phyloP scores from a whole-genome alignment of 768 basidiomycete species.

The Gautieria morchelliformis region DNA sequence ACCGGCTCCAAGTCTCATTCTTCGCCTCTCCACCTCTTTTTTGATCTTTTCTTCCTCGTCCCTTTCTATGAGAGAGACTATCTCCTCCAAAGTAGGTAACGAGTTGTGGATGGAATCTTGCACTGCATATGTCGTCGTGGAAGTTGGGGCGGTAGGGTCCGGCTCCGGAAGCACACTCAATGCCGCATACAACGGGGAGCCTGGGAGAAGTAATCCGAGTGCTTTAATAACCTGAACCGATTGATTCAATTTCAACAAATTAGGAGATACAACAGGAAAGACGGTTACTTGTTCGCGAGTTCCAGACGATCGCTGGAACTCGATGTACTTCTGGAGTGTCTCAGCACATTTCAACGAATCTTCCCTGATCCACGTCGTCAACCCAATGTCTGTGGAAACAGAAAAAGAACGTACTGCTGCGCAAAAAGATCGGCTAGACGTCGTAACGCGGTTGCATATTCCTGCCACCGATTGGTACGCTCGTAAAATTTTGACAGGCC shows the following conservation, averaged over 20 bases:
- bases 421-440: conserved; percentile 49
- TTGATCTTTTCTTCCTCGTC: conserved; percentile 49
- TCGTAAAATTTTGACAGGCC: conserved; percentile 71
- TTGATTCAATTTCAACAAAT: not conserved
- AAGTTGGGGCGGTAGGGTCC: conserved; percentile 64
- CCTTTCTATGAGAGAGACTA: conserved; percentile 51
- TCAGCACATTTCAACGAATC: conserved; percentile 79
- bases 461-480: conserved; percentile 45
- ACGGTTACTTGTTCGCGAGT: conserved; percentile 44
- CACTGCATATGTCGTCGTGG: conserved; percentile 41
- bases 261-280: not conserved
- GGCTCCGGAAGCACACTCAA: conserved; percentile 63
- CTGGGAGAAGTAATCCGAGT: conserved; percentile 64
- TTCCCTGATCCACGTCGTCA: conserved; percentile 31
- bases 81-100: conserved; percentile 63
- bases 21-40: conserved; percentile 66
- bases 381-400: conserved; percentile 13
- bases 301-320: conserved; percentile 50
- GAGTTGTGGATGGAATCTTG: conserved; percentile 62
- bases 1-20: conserved; percentile 65
- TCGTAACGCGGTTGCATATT: conserved; percentile 42
- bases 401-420: conserved; percentile 33
- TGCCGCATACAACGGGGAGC: conserved; percentile 51
- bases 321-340: conserved; percentile 65
- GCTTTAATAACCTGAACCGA: conserved; percentile 50